Evolutionary conservation across 345 rosid species (phyloP).

Genomic region (Gossypium australe): DNA sequence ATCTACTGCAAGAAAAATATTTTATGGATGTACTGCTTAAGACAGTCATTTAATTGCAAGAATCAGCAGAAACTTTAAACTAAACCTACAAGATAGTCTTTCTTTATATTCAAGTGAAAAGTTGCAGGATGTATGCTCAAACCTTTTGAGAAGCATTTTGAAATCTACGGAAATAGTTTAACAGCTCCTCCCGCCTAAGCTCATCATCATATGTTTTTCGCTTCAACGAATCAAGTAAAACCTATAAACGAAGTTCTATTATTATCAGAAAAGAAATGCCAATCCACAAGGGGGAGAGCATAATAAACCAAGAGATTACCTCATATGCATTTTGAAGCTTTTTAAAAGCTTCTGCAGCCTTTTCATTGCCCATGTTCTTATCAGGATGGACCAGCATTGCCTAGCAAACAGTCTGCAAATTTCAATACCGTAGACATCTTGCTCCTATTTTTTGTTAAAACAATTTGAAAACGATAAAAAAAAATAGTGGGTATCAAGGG

Average conservation of each 20-base stretch:
- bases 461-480: background rate
- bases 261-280: background rate
- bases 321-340: constrained; percentile 98
- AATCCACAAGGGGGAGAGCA: background rate
- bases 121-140: constrained; percentile 10
- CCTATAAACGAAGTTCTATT: constrained; percentile 31
- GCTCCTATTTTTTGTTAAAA: background rate
- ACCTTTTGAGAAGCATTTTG: constrained; percentile 81
- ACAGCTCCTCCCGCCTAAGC: constrained; percentile 79
- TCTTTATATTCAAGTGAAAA: background rate
- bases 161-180: constrained; percentile 72
- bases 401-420: constrained; percentile 36
- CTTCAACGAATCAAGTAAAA: constrained; percentile 77
- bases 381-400: constrained; percentile 99
- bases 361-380: constrained; percentile 96
- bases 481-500: background rate
- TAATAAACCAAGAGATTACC: constrained; percentile 37
- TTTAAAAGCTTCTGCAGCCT: constrained; percentile 98
- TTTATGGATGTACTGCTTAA: background rate
- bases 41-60: background rate
- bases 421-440: constrained; percentile 12
- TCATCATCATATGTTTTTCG: constrained; percentile 90
- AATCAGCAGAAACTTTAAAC: background rate
- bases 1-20: background rate
- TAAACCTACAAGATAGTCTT: background rate